phyloP scores from a whole-genome alignment of 2,329 filamentous ascomycete genomes.

The Calonectria montana region DNA sequence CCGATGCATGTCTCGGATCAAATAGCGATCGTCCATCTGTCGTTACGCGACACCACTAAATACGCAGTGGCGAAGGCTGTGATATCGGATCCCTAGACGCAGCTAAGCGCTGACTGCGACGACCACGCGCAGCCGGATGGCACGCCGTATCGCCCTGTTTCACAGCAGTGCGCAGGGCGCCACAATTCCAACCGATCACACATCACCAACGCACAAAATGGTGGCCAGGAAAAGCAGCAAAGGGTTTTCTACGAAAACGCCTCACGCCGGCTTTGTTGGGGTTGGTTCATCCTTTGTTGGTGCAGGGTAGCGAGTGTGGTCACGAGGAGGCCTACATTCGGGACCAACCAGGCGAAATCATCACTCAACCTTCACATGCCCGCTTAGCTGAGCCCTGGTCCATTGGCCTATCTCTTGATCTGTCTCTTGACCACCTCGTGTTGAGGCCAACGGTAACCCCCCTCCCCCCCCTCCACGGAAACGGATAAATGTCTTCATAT shows the following conservation, averaged over 20 bases:
- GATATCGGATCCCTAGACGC: background rate
- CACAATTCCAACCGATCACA: background rate
- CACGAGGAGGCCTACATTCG: background rate
- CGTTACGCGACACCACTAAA: background rate
- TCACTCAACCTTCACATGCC: conserved; percentile 1
- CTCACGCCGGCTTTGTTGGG: background rate
- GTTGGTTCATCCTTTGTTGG: background rate
- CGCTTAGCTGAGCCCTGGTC: background rate
- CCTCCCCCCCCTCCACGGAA: background rate
- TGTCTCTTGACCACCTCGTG: background rate
- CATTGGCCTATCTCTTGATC: background rate
- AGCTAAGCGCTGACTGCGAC: background rate
- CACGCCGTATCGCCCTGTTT: background rate
- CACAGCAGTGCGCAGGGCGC: background rate
- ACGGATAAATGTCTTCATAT: background rate
- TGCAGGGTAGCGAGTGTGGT: conserved; percentile 2
- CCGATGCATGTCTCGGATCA: background rate
- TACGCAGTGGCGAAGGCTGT: background rate
- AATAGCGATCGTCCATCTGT: background rate
- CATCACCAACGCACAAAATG: background rate
- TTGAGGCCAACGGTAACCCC: background rate
- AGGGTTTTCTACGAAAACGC: background rate
- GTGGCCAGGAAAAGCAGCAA: background rate
- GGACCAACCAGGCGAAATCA: background rate
- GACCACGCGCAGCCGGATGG: background rate